These are phyloP conservation scores for Hypoxylon lenormandii DNA, from an alignment of 495 filamentous ascomycete species.

Conservation along the genomic window DNA sequence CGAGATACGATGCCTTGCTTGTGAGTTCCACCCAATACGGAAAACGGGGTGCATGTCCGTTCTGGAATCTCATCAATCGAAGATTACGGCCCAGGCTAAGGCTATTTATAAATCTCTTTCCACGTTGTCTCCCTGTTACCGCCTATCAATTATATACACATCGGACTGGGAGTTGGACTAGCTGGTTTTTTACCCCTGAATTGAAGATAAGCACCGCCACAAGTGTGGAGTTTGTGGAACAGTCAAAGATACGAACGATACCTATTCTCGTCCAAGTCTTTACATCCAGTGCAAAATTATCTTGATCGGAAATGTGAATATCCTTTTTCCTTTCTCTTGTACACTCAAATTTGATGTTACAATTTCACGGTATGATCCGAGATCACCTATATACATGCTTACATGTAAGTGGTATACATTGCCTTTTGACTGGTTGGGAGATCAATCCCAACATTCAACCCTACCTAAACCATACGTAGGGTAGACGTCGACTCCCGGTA, in stretches of 20 bases:
- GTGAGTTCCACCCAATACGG: slow-evolving; percentile 24
- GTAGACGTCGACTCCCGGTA: slow-evolving; percentile 26
- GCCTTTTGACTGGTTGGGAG: slow-evolving; percentile 15
- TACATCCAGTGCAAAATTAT: neutral
- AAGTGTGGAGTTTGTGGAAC: slow-evolving; percentile 27
- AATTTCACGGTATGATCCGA: slow-evolving; percentile 42
- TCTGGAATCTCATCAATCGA: slow-evolving; percentile 35
- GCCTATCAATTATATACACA: slow-evolving; percentile 42
- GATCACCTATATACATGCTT: slow-evolving; percentile 7
- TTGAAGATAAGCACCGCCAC: slow-evolving; percentile 46
- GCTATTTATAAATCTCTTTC: slow-evolving; percentile 45
- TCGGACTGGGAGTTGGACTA: slow-evolving; percentile 18
- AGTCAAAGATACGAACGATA: slow-evolving; percentile 35
- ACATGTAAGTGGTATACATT: slow-evolving; percentile 9
- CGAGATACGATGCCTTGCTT: neutral
- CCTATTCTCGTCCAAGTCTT: neutral
- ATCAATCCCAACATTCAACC: slow-evolving; percentile 38
- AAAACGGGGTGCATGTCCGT: slow-evolving; percentile 19
- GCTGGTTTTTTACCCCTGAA: slow-evolving; percentile 30
- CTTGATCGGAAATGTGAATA: neutral
- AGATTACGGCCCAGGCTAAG: slow-evolving; percentile 35
- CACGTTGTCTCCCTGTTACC: slow-evolving; percentile 45
- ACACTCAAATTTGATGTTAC: neutral
- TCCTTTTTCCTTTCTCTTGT: neutral
- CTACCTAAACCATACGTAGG: neutral